Conservation (phyloP, 805 yeast genomes). For the Saccharomyces cerevisiae region DNA sequence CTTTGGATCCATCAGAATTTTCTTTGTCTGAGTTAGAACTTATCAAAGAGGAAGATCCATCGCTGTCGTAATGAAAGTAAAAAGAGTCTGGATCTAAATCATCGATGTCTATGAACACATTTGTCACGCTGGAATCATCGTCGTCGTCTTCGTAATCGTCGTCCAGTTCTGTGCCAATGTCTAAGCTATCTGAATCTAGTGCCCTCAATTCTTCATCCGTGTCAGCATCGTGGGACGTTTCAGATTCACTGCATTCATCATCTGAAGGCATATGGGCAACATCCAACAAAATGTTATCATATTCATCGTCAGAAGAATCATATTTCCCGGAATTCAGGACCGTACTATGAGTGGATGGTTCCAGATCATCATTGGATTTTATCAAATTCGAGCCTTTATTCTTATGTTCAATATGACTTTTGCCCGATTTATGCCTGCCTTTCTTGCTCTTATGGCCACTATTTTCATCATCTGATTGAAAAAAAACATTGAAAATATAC, state of each 20-base stretch:
- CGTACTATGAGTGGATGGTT: conserved; percentile 19
- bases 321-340: conserved; percentile 13
- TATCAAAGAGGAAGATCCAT: conserved; percentile 41
- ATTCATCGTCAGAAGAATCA: conserved; percentile 26
- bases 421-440: conserved; percentile 4
- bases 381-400: not conserved
- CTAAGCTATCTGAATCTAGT: not conserved
- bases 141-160: conserved; percentile 24
- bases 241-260: conserved; percentile 26
- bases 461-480: conserved; percentile 26
- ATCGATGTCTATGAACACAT: conserved; percentile 34
- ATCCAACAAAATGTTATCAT: conserved; percentile 29
- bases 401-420: not conserved
- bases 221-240: not conserved
- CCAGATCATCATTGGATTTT: conserved; percentile 11
- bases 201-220: not conserved
- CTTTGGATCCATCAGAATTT: conserved; percentile 7
- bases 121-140: conserved; percentile 33
- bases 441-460: conserved; percentile 1
- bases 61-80: conserved; percentile 33
- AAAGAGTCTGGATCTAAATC: conserved; percentile 33
- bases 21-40: conserved; percentile 3
- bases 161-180: conserved; percentile 12
- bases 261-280: conserved; percentile 30
- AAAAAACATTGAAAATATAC: conserved; percentile 28